Evolutionary conservation across 495 filamentous ascomycete species (phyloP).

Genomic region (Tricharina praecox): DNA sequence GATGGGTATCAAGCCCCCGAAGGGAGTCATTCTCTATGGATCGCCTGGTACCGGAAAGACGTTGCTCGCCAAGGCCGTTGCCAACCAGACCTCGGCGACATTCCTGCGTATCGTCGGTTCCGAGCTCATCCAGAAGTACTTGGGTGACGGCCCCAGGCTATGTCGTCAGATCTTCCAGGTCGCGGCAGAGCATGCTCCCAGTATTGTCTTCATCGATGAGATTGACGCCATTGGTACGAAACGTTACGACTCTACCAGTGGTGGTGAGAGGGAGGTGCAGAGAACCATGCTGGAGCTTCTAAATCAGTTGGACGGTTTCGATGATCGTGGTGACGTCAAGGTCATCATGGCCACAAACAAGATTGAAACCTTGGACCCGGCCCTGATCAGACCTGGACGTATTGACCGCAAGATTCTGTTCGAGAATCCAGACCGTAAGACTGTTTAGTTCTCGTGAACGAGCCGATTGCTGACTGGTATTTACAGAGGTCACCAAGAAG

Average conservation of each 20-base stretch:
- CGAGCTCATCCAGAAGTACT: slow-evolving; percentile 97
- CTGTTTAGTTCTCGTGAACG: background rate
- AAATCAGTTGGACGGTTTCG: slow-evolving; percentile 97
- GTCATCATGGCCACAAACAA: slow-evolving; percentile 99
- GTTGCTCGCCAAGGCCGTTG: slow-evolving; percentile 89
- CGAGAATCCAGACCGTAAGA: slow-evolving; percentile 82
- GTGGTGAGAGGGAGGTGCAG: slow-evolving; percentile 93
- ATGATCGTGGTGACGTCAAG: slow-evolving; percentile 97
- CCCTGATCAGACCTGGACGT: slow-evolving; percentile 89
- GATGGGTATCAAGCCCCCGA: slow-evolving; percentile 99
- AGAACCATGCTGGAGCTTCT: slow-evolving; percentile 97
- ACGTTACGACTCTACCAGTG: slow-evolving; percentile 92
- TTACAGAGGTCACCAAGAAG: slow-evolving; percentile 82
- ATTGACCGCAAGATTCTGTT: slow-evolving; percentile 99
- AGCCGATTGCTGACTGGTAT: slow-evolving; percentile 8
- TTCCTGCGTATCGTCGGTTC: slow-evolving; percentile 96
- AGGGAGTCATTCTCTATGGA: slow-evolving; percentile 98
- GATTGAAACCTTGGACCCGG: slow-evolving; percentile 94
- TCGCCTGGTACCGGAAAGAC: slow-evolving; percentile 96
- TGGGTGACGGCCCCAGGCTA: slow-evolving; percentile 86
- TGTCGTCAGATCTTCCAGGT: slow-evolving; percentile 97
- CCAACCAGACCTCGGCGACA: slow-evolving; percentile 95
- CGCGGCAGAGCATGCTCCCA: slow-evolving; percentile 86
- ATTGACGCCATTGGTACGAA: slow-evolving; percentile 99
- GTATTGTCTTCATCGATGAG: slow-evolving; percentile 98